Evolutionary conservation across 352 stramenopile species (phyloP), one percentile per base, ranked within the genome.

Genomic region (Pythium aquatile): DNA sequence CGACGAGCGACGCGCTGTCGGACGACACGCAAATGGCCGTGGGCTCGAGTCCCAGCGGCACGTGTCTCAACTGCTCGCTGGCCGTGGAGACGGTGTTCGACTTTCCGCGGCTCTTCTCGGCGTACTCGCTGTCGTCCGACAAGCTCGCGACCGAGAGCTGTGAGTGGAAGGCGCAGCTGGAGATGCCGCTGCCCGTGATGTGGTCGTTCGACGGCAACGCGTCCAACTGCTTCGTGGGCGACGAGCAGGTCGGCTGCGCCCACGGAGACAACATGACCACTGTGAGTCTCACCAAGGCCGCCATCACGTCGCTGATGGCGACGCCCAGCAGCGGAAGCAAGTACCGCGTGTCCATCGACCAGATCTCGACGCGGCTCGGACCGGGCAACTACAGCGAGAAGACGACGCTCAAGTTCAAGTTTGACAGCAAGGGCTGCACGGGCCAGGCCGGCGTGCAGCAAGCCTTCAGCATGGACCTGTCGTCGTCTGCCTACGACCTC

Each of bases 31-130:
- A 42, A 35, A 75, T 93, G 48, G 69, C 46, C 9, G 66, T 93
- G 42, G 48, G 46, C 2, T 84, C 84, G 44, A 79, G 70, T n/a
- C 68, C 81, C 16, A 85, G 88, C 33, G 85, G 85, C 65, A 94
- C 83, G 59, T 94, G 85, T 49, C 60, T 61, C 33, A 79, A 90
- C 67, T 94, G 85, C 63, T 80, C 79, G 49, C 72, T 90, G 53
- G 69, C 85, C 33, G 67, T 78, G 8, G 48, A 63, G 37, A 89
- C 81, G 49, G 69, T 32, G 9, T 94, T 85, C 70, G 85, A 92
- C 65, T 94, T 94, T 53, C 85, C 85, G 3, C 71, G 76, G 52
- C 78, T 92, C 71, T 74, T 94, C 39, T 59, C 74, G 33, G 77
- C 78, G n/a, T 89, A 87, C 59, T 76, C 84, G 60, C 61, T 94